Evolutionary conservation across 257 asterid genomes (phyloP).

Genomic region (Anisodus tanguticus): DNA sequence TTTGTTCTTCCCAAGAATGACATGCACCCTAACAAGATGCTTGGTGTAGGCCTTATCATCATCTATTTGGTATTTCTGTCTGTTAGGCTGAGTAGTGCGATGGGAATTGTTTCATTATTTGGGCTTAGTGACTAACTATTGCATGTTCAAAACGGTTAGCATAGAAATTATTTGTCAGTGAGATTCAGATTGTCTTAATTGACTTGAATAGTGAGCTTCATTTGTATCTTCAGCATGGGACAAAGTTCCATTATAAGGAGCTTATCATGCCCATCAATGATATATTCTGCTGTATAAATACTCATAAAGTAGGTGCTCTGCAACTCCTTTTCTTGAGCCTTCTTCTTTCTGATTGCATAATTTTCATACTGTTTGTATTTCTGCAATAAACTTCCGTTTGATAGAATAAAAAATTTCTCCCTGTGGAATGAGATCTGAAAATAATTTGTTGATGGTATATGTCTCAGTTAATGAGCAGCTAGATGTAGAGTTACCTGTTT

Average conservation of each 20-base stretch:
- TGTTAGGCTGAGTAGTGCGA: conserved; percentile 60
- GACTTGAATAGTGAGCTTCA: background rate
- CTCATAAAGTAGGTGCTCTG: conserved; percentile 18
- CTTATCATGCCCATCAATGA: background rate
- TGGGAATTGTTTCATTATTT: conserved; percentile 56
- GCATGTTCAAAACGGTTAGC: conserved; percentile 14
- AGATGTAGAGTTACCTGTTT: background rate
- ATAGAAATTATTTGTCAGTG: conserved; percentile 2
- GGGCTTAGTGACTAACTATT: conserved; percentile 41
- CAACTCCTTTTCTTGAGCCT: conserved; percentile 12
- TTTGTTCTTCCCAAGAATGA: conserved; percentile 65
- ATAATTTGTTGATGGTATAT: conserved; percentile 10
- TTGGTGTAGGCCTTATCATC: conserved; percentile 78
- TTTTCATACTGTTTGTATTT: conserved; percentile 1
- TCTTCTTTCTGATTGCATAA: conserved; percentile 18
- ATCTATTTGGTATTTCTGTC: conserved; percentile 71
- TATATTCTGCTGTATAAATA: conserved; percentile 24
- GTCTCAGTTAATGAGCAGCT: conserved; percentile 8
- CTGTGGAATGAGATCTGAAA: background rate
- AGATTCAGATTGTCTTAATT: background rate
- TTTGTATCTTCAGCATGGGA: conserved; percentile 6
- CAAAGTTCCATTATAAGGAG: conserved; percentile 16
- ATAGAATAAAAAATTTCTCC: background rate
- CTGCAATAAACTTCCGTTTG: background rate
- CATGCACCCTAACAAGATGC: conserved; percentile 84